A percentile compares a stretch with the other conserved stretches of the same genome.
phyloP scores from a whole-genome alignment of 2,329 filamentous ascomycete species.

The Claviceps sp. region DNA sequence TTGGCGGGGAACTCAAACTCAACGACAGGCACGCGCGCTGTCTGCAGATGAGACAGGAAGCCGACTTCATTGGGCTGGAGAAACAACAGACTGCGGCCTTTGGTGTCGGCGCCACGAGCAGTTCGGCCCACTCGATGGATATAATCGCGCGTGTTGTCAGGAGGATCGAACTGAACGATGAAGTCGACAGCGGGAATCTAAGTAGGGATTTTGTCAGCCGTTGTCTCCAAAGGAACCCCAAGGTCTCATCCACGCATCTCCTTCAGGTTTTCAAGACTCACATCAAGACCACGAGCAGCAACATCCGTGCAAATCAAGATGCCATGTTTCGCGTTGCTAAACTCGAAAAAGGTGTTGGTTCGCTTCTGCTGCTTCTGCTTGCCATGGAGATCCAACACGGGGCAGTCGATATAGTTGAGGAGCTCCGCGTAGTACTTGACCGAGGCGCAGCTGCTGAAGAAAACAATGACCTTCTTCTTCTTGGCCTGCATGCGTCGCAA shows the following conservation, averaged over 20 bases:
- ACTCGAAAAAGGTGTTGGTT: slow-evolving; percentile 98
- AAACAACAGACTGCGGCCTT: slow-evolving; percentile 85
- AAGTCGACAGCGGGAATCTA: slow-evolving; percentile 88
- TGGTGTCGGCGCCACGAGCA: slow-evolving; percentile 68
- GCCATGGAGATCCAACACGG: slow-evolving; percentile 73
- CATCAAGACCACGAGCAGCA: slow-evolving; percentile 83
- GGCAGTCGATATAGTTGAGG: slow-evolving; percentile 93
- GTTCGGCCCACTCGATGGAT: slow-evolving; percentile 95
- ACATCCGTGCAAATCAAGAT: slow-evolving; percentile 95
- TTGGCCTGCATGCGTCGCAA: slow-evolving; percentile 63
- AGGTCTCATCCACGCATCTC: not conserved
- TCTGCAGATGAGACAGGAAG: slow-evolving; percentile 83
- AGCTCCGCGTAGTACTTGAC: slow-evolving; percentile 95
- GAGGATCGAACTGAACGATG: slow-evolving; percentile 92
- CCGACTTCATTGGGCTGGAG: slow-evolving; percentile 84
- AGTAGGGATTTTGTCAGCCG: slow-evolving; percentile 1
- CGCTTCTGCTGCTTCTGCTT: slow-evolving; percentile 98
- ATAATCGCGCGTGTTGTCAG: slow-evolving; percentile 81
- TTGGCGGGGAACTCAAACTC: slow-evolving; percentile 91
- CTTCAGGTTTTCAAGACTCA: slow-evolving; percentile 24
- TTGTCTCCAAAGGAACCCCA: too few species aligned
- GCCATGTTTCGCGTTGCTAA: slow-evolving; percentile 61
- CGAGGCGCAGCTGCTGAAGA: slow-evolving; percentile 83
- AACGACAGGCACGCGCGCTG: slow-evolving; percentile 80
- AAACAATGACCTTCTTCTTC: slow-evolving; percentile 96